Evolutionary conservation across 306 rosid genomes (phyloP).

Genomic region (Fagus sylvatica): DNA sequence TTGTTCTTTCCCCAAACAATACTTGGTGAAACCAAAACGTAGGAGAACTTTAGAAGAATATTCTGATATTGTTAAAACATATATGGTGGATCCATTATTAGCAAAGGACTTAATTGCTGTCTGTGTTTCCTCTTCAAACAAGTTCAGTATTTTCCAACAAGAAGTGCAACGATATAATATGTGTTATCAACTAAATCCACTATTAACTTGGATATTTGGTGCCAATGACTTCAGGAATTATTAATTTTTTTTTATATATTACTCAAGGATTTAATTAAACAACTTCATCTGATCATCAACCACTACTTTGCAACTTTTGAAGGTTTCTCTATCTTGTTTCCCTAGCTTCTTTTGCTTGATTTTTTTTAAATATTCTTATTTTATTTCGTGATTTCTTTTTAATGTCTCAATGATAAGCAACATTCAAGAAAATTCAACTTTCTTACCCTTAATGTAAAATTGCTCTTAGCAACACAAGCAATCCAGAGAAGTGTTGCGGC

Average conservation of each 20-base stretch:
- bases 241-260: neutral
- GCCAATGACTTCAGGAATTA: neutral
- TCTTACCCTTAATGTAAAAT: slow-evolving; percentile 56
- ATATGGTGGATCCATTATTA: neutral
- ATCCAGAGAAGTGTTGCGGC: slow-evolving; percentile 36
- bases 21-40: no score
- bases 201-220: neutral
- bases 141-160: neutral
- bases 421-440: neutral
- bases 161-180: neutral
- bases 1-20: no score
- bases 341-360: neutral
- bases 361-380: neutral
- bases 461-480: slow-evolving; percentile 40
- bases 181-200: neutral
- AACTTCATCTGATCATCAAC: neutral
- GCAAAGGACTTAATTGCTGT: neutral
- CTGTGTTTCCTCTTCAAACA: neutral
- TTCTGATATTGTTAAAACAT: neutral
- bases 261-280: neutral
- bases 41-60: no score
- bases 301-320: no score
- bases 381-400: neutral
- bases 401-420: slow-evolving; percentile 1
- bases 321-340: no score